A percentile compares a stretch with the other conserved stretches of the same genome.
Conservation (phyloP, 768 basidiomycete species). For the Tricholoma bakamatsutake region DNA sequence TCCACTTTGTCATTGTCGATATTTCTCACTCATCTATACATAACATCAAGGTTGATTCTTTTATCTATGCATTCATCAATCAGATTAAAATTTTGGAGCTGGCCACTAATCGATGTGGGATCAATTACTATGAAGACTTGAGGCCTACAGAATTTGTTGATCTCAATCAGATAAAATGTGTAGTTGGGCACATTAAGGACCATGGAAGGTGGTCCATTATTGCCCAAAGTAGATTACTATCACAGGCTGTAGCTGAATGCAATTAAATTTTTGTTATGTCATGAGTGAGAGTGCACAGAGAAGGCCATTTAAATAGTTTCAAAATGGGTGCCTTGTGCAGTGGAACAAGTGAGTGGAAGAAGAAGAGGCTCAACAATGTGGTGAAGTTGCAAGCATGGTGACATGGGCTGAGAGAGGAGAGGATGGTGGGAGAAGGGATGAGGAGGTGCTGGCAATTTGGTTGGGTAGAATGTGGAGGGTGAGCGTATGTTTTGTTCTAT, state of each 20-base stretch:
- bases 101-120: conserved; percentile 11
- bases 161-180: conserved; percentile 19
- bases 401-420: too few species aligned
- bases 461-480: too few species aligned
- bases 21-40: conserved; percentile 12
- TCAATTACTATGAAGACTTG: conserved; percentile 15
- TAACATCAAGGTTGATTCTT: conserved; percentile 9
- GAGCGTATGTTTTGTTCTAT: too few species aligned
- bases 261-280: not conserved
- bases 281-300: not conserved
- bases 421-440: too few species aligned
- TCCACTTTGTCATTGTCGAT: conserved; percentile 20
- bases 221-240: not conserved
- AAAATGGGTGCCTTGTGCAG: not conserved
- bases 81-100: not conserved
- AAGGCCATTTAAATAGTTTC: not conserved
- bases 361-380: too few species aligned
- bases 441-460: too few species aligned
- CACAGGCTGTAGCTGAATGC: not conserved
- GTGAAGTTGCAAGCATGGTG: too few species aligned
- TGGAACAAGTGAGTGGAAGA: too few species aligned
- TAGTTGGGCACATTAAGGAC: conserved; percentile 19
- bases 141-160: conserved; percentile 21
- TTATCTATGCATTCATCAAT: conserved; percentile 22
- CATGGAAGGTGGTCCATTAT: not conserved